Conservation (phyloP, 2,329 filamentous ascomycete species). For the Exophiala bonariae region DNA sequence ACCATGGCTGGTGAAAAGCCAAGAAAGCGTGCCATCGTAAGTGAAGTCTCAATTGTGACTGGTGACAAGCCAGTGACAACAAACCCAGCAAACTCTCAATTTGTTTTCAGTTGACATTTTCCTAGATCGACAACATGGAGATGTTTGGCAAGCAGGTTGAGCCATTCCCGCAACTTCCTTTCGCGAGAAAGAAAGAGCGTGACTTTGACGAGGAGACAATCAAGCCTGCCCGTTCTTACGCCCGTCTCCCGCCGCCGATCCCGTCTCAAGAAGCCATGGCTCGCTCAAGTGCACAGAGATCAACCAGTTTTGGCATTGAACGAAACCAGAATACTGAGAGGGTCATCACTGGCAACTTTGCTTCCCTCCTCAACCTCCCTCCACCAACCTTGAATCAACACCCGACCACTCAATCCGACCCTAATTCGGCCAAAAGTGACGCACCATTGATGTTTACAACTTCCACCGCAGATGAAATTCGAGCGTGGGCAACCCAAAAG, state of each 20-base stretch:
- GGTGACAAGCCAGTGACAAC: no score
- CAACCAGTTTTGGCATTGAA: neutral
- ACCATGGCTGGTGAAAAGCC: constrained; percentile 1
- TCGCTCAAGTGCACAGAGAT: neutral
- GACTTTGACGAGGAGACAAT: constrained; percentile 16
- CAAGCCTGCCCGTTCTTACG: neutral
- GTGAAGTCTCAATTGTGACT: no score
- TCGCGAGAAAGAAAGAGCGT: constrained; percentile 3
- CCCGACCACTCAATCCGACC: constrained; percentile 18
- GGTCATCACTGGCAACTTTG: constrained; percentile 16
- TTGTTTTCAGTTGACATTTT: no score
- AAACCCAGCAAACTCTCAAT: no score
- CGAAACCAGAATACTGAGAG: neutral
- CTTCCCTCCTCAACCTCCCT: constrained; percentile 15
- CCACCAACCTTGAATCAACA: constrained; percentile 24
- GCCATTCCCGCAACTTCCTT: neutral
- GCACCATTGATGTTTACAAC: constrained; percentile 24
- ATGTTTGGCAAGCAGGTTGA: constrained; percentile 1
- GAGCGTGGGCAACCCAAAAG: constrained; percentile 15
- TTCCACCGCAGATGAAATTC: constrained; percentile 18
- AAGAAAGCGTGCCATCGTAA: neutral
- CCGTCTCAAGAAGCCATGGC: neutral
- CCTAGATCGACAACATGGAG: constrained; percentile 1
- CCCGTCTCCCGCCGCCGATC: neutral
- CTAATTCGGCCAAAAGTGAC: constrained; percentile 15